Conservation (phyloP, 139 green algal genomes). For the Chlamydomonas sp. region DNA sequence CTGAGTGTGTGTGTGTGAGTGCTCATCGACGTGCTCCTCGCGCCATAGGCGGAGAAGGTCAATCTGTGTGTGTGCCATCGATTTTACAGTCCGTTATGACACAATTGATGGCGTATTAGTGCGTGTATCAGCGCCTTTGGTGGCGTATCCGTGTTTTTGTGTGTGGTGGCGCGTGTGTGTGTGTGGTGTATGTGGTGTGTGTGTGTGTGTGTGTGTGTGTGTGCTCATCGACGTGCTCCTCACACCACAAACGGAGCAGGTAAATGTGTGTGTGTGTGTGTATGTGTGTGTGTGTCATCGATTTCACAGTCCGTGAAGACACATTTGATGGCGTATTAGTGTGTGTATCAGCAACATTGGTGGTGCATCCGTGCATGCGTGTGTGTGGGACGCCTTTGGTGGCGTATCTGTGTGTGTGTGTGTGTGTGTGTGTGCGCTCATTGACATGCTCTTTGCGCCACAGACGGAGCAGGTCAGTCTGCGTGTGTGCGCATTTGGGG, state of each 20-base stretch:
- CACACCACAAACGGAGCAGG: no score
- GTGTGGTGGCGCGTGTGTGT: slow-evolving; percentile 7
- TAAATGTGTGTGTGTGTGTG: no score
- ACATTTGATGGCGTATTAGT: background rate
- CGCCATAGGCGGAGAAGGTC: background rate
- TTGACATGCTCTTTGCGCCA: background rate
- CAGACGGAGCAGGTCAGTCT: background rate
- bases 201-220: no score
- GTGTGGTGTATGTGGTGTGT: background rate
- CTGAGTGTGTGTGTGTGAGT: background rate
- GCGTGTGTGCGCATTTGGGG: no score
- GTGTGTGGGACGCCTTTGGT: no score
- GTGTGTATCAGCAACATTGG: slow-evolving; percentile 5
- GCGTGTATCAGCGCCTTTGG: slow-evolving; percentile 1
- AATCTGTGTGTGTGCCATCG: slow-evolving; percentile 1
- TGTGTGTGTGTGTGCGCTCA: background rate
- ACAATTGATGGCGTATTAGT: no score
- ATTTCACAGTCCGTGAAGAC: no score
- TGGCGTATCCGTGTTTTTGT: background rate
- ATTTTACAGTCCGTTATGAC: no score
- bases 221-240: no score
- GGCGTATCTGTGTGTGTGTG: no score
- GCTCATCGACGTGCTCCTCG: background rate
- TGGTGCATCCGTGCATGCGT: background rate
- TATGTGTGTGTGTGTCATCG: no score